Evolutionary conservation across 257 asterid species (phyloP), one percentile per base, ranked within the genome.

Genomic region (Ilex asprella): DNA sequence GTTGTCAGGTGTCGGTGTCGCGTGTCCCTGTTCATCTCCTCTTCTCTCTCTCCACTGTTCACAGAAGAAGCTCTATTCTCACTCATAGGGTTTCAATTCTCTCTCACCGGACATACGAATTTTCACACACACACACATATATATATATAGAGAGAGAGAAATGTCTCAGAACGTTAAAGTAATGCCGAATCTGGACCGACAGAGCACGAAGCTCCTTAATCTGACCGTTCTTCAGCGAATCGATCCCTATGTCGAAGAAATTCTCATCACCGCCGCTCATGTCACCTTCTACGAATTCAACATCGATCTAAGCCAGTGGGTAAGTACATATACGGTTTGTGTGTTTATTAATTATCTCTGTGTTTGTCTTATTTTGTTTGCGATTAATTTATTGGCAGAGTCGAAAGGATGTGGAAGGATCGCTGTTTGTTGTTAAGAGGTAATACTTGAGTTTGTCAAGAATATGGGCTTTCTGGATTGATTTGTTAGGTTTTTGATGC

Each of bases 341-440:
- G 16, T 58, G 59, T 11, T 6, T n/a, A 57, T 15, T 3, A 2
- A 16, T 64, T 32, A 39, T 21, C 7, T 58, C 29, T 16, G 8
- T 54, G 56, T 31, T 35, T 62, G 14, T 2, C 8, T 60, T 55
- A 61, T 63, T 66, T 55, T 53, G 59, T 35, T 53, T 6, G 5
- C 10, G 57, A 14, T 53, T 21, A 7, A 7, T 15, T 14, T 49
- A 11, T 7, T 64, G 67, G 66, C 81, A 91, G 98, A 86, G 94
- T 75, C 91, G 98, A 52, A 91, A 88, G 77, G 95, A 88, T 75
- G 96, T 91, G 6, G 88, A 91, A 79, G 98, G 98, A 59, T 81
- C 98, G 12, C 87, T 91, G 30, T 91, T 91, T 78, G 95, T 88
- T 43, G 96, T 91, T 60, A 88, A 84, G 73, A 91, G 98, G 98